phyloP scores from a whole-genome alignment of 495 filamentous ascomycete genomes.

The Aspergillus bertholletiae region DNA sequence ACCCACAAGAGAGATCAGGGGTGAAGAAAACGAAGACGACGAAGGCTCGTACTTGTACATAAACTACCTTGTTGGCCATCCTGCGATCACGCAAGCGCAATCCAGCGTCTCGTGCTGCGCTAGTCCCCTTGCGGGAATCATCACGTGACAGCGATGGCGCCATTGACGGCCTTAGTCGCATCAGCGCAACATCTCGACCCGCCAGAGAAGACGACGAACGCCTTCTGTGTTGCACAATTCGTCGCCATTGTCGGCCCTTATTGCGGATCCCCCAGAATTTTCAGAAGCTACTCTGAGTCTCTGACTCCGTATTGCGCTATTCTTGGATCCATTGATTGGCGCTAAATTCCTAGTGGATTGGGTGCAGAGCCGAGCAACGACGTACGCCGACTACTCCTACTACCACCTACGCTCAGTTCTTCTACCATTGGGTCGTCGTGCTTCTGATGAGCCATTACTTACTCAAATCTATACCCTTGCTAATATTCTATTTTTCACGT shows the following conservation, averaged over 20 bases:
- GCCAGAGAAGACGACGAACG: background rate
- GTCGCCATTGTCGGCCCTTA: slow-evolving; percentile 10
- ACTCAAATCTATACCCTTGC: background rate
- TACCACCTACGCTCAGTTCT: background rate
- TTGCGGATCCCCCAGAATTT: slow-evolving; percentile 13
- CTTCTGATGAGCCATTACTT: background rate
- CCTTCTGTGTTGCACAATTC: slow-evolving; percentile 11
- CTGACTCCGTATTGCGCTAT: background rate
- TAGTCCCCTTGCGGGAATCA: background rate
- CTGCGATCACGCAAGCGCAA: slow-evolving; percentile 16
- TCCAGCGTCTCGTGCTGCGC: slow-evolving; percentile 8
- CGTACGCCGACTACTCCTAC: no score
- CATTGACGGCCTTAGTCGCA: slow-evolving; percentile 10
- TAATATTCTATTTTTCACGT: no score
- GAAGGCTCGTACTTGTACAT: no score
- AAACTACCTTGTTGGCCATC: background rate
- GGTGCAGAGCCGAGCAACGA: no score
- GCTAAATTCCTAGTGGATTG: background rate
- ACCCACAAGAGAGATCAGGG: no score
- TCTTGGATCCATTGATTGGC: background rate
- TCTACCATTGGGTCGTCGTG: background rate
- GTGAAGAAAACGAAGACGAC: no score
- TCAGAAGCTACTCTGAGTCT: background rate
- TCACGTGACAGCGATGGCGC: slow-evolving; percentile 23
- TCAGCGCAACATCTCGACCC: background rate